phyloP scores from a whole-genome alignment of 1,284 basidiomycete species.

The Fomitopsis schrenkii region DNA sequence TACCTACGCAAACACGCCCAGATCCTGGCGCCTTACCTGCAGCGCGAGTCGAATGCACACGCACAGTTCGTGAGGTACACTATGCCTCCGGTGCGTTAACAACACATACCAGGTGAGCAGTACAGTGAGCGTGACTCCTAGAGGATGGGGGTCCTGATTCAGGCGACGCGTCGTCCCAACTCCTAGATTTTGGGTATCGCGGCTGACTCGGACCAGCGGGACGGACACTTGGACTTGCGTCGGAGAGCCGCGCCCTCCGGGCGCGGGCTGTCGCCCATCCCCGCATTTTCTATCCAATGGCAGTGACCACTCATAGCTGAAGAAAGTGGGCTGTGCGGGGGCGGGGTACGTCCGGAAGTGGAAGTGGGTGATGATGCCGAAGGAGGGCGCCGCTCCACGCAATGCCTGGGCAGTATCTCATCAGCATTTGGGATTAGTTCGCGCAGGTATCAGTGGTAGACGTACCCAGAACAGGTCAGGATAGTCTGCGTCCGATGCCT shows the following conservation, averaged over 20 bases:
- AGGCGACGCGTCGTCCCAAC: not conserved
- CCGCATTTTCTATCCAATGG: not conserved
- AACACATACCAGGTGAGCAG: not conserved
- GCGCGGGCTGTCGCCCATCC: not conserved
- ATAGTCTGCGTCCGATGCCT: not conserved
- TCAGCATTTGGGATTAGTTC: not conserved
- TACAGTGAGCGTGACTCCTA: not conserved
- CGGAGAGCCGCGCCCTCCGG: not conserved
- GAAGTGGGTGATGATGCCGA: not conserved
- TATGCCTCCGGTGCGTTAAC: not conserved
- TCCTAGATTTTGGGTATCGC: not conserved
- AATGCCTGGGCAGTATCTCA: not conserved
- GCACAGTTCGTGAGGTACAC: not conserved
- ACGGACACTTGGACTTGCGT: not conserved
- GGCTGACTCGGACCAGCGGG: not conserved
- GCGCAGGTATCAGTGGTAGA: not conserved
- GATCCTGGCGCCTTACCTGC: not conserved
- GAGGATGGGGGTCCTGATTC: not conserved
- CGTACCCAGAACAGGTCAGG: not conserved
- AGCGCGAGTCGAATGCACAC: not conserved
- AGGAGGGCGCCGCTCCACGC: not conserved
- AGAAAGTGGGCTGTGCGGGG: not conserved
- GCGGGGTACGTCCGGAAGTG: not conserved
- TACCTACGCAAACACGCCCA: constrained; percentile 12
- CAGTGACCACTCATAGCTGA: not conserved